These are phyloP conservation scores for Colletotrichum sp. DNA, from an alignment of 2,329 filamentous ascomycete genomes.

Conservation along the genomic window DNA sequence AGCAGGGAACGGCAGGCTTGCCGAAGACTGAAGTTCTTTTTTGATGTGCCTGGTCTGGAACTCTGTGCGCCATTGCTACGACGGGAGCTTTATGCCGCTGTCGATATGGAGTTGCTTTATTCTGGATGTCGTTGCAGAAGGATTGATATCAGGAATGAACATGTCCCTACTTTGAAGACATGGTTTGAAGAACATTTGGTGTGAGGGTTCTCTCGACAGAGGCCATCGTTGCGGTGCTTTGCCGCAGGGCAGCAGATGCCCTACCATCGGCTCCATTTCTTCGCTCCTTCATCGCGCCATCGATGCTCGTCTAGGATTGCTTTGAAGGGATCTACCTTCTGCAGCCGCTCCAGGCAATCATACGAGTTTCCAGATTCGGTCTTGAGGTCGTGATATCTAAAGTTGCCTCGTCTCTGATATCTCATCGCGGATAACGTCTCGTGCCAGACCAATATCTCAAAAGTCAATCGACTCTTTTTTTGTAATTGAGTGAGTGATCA, in stretches of 20 bases:
- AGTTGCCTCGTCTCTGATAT: neutral
- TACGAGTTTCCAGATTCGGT: neutral
- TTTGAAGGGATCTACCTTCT: neutral
- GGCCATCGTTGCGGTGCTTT: neutral
- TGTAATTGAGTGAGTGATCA: neutral
- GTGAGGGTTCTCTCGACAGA: fast-evolving
- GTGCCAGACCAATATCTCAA: fast-evolving
- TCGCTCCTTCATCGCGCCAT: neutral
- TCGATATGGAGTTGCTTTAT: neutral
- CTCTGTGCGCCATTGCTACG: neutral
- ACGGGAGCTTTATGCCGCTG: neutral
- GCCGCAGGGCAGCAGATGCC: neutral
- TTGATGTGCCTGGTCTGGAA: neutral
- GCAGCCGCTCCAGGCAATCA: neutral
- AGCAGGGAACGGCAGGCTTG: neutral
- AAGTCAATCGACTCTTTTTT: neutral
- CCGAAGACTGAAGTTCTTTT: neutral
- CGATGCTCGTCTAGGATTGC: neutral
- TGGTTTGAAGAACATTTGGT: neutral
- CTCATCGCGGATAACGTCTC: neutral
- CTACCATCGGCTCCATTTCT: neutral
- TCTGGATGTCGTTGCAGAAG: neutral
- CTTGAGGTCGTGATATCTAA: neutral
- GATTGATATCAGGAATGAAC: neutral
- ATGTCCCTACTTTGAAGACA: neutral